A percentile compares a stretch with the other conserved stretches of the same genome.
These are phyloP conservation scores for Flaveria linearis DNA, from an alignment of 129 eudicot species.

Conservation along the genomic window DNA sequence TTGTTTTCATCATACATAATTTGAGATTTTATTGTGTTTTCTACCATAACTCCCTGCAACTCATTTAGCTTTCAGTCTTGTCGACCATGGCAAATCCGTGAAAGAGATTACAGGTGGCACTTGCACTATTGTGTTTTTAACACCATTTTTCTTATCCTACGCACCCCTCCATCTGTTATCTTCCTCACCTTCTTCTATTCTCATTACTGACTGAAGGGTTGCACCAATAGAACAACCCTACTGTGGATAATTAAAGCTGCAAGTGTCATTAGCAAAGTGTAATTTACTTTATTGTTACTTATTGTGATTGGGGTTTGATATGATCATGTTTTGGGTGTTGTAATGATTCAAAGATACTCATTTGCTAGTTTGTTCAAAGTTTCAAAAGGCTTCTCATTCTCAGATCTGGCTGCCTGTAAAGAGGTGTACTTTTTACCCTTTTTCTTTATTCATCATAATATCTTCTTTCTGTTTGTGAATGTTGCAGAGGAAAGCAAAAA, in stretches of 20 bases:
- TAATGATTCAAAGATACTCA: conserved; percentile 36
- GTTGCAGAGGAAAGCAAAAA: conserved; percentile 32
- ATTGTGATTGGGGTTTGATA: conserved; percentile 24
- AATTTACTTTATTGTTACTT: conserved; percentile 20
- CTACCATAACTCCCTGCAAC: conserved; percentile 45
- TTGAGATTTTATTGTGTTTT: conserved; percentile 39
- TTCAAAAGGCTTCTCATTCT: conserved; percentile 33
- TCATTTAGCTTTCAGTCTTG: conserved; percentile 43
- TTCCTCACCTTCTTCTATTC: background rate
- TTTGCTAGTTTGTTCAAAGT: conserved; percentile 42
- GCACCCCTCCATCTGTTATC: conserved; percentile 48
- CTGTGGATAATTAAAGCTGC: conserved; percentile 24
- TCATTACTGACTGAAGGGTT: background rate
- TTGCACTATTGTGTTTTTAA: conserved; percentile 25
- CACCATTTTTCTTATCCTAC: conserved; percentile 47
- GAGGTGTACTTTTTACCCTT: conserved; percentile 51
- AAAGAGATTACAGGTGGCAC: conserved; percentile 64
- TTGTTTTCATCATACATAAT: conserved; percentile 28
- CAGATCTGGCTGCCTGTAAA: conserved; percentile 77
- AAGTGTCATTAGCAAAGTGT: conserved; percentile 23
- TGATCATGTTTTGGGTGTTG: conserved; percentile 34
- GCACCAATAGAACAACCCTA: conserved; percentile 3
- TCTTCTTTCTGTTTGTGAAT: conserved; percentile 39
- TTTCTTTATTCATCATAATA: conserved; percentile 48
- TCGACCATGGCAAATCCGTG: conserved; percentile 90